Evolutionary conservation across 371 early-diverging fungal genomes (phyloP).

Genomic region (Capillidium heterosporum): DNA sequence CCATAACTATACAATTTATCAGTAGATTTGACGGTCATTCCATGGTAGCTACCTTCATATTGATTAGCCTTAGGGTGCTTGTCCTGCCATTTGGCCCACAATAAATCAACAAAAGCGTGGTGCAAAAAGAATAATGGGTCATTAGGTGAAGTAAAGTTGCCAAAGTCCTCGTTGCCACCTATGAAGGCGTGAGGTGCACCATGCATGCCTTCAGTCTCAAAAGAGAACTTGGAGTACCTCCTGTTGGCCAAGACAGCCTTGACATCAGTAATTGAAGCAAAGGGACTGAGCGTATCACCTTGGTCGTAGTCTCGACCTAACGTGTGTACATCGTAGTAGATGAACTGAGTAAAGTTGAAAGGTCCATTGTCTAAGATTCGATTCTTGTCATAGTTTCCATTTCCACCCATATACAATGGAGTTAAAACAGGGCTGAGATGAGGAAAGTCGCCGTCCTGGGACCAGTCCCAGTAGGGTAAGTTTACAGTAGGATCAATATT

Average conservation of each 20-base stretch:
- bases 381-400: slow-evolving; percentile 1
- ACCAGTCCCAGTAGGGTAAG: slow-evolving; percentile 36
- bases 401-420: slow-evolving; percentile 8
- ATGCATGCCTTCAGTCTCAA: background rate
- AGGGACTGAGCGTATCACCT: background rate
- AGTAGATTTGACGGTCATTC: background rate
- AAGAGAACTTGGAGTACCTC: background rate
- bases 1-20: background rate
- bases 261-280: background rate
- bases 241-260: background rate
- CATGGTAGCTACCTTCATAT: background rate
- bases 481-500: slow-evolving; percentile 16
- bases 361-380: background rate
- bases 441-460: slow-evolving; percentile 10
- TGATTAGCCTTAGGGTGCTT: background rate
- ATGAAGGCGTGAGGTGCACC: background rate
- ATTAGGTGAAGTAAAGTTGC: background rate
- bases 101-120: slow-evolving; percentile 20
- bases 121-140: slow-evolving; percentile 30
- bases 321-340: background rate
- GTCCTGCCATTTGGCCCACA: slow-evolving; percentile 3
- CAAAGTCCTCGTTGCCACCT: background rate
- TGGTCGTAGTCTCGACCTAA: background rate
- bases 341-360: background rate
- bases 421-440: slow-evolving; percentile 6